Evolutionary conservation across 2,329 filamentous ascomycete species (phyloP), one percentile per base, ranked within the genome.

Genomic region (Trichoderma sp.): DNA sequence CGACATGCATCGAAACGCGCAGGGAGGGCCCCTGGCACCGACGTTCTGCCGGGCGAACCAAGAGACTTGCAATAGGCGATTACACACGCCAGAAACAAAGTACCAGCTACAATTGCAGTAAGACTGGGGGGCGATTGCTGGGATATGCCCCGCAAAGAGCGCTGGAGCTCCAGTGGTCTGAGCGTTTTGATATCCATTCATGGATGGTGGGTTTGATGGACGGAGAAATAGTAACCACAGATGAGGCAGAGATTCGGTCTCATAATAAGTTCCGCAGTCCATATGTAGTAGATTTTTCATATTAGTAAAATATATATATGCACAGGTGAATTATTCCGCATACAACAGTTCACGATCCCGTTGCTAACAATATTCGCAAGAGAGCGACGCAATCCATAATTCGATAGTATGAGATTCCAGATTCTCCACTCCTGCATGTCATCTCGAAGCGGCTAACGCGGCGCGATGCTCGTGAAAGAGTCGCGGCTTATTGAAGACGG

Each of bases 21-120:
- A 39, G 34, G 47, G 71, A 39, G 68, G 53, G 47, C 23, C 58
- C 58, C 62, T 57, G 62, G 12, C 62, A 34, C 71, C 71, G 71
- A 71, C 23, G 55, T 73, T 73, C 57, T 71, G 57, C 71, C 71
- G 71, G 71, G 32, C 65, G 26, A 68, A 43, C 58, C 64, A 62
- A 62, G 36, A 55, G 64, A 58, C 65, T 2, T 63, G 23, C 47
- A 55, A 62, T 55, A 23, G 20, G 36, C 17, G 3, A 57, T 53
- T 57, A 28, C 17, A 32, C 64, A 57, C 13, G 63, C 39, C 9
- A 20, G n/a, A n/a, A 12, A 15, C 23, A 2, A 64, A 64, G 43
- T 47, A 57, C 59, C 28, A 13, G 32, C 34, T 26, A 63, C 64
- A 13, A 20, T 9, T 32, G 17, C 28, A 59, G 57, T 59, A n/a